These are phyloP conservation scores for Pseudogymnoascus sp. DNA, from an alignment of 2,329 filamentous ascomycete species.

Conservation along the genomic window DNA sequence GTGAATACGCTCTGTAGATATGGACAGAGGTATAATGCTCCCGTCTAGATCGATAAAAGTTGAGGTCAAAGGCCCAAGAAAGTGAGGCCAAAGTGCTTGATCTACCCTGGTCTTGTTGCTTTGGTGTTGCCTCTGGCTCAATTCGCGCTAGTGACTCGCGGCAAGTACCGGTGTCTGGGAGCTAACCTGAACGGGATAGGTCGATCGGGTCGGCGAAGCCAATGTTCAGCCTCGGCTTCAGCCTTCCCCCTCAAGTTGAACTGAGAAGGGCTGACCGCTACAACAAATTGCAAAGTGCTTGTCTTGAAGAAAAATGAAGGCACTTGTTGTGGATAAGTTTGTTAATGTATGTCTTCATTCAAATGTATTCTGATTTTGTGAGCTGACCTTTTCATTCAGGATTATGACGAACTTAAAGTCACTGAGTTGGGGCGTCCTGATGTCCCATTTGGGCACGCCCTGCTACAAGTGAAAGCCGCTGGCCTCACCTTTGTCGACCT, in stretches of 20 bases:
- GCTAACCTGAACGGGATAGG: neutral
- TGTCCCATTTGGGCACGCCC: conserved; percentile 30
- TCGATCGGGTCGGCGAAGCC: neutral
- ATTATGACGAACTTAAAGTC: conserved; percentile 27
- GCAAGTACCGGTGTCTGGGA: neutral
- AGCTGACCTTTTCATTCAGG: conserved; percentile 20
- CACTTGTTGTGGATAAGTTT: conserved; percentile 33
- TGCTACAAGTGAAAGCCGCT: conserved; percentile 44
- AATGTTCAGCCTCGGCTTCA: conserved; percentile 11
- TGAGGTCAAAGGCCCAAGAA: conserved; percentile 10
- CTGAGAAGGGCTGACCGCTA: neutral
- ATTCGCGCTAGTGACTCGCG: conserved; percentile 5
- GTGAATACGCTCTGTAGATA: neutral
- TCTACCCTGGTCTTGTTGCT: conserved; percentile 8
- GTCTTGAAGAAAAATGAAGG: conserved; percentile 30
- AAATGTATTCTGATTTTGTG: neutral
- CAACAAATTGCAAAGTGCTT: neutral
- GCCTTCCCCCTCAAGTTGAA: conserved; percentile 4
- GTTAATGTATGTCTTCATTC: conserved; percentile 24
- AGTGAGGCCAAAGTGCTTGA: conserved; percentile 10
- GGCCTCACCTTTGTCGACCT: conserved; percentile 53
- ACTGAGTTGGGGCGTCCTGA: conserved; percentile 29
- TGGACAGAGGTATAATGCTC: conserved; percentile 6
- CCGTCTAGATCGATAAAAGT: conserved; percentile 7
- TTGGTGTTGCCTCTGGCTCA: conserved; percentile 10